Conservation (phyloP, 139 green algal genomes). For the Ettlia oleoabundans region DNA sequence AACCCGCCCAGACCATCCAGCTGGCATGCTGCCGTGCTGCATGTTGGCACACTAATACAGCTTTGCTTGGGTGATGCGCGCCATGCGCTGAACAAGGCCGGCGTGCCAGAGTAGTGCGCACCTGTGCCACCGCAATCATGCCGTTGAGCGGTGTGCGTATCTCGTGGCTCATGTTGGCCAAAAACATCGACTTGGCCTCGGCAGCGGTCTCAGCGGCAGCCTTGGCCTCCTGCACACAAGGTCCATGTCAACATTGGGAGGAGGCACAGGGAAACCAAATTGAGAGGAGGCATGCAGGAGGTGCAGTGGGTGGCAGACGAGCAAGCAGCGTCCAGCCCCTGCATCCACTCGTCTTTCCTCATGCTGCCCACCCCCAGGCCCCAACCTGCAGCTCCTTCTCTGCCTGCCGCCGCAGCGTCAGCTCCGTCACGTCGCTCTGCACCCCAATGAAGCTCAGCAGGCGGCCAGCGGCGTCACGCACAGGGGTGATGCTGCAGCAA, state of each 20-base stretch:
- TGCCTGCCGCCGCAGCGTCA: conserved; percentile 56
- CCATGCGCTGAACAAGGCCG: too few relatives aligned
- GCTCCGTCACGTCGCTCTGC: conserved; percentile 86
- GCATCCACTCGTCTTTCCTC: not conserved
- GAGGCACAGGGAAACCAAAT: too few relatives aligned
- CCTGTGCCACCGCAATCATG: conserved; percentile 62
- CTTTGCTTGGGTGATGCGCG: too few relatives aligned
- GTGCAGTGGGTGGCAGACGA: too few relatives aligned
- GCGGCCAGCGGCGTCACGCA: conserved; percentile 61
- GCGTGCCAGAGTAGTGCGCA: too few relatives aligned
- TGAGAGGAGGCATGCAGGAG: too few relatives aligned
- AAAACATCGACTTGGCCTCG: conserved; percentile 66
- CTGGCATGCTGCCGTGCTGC: not conserved
- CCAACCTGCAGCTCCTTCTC: conserved; percentile 45
- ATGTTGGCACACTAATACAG: too few relatives aligned
- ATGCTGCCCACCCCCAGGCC: not conserved
- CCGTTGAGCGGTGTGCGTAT: conserved; percentile 78
- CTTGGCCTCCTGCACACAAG: conserved; percentile 49
- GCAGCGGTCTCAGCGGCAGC: conserved; percentile 51
- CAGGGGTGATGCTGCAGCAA: conserved; percentile 69
- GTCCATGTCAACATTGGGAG: too few relatives aligned
- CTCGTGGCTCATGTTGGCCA: conserved; percentile 80
- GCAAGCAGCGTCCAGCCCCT: too few relatives aligned
- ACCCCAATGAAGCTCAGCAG: conserved; percentile 87
- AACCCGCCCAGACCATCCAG: not conserved